Evolutionary conservation across 441 rosid genomes (phyloP), one percentile per base, ranked within the genome.

Genomic region (Populus hybrid): DNA sequence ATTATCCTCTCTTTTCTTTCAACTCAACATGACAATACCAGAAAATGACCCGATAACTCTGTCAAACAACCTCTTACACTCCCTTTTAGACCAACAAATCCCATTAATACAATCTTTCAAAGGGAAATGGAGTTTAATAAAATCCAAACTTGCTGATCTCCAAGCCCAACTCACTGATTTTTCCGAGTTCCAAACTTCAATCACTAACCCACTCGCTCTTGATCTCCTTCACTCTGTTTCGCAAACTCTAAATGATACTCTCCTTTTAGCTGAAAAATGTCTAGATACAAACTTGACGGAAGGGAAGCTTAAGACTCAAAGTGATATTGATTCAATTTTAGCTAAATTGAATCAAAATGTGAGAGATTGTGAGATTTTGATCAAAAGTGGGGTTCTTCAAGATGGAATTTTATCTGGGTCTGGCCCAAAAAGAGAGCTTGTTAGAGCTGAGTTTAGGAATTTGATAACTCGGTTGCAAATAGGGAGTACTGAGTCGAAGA

Each of bases 301-400:
- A 32, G 99, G 99, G 3, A 95, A 95, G 86, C 95, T 95, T 75
- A 86, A 83, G 79, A 92, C 99, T 30, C 99, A 95, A 87, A 95
- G 95, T 74, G 93, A 92, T 16, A 84, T 95, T 57, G 97, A 94
- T 72, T 90, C 97, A 11, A 78, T 91, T 74, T 77, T 90, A 79
- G 89, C 98, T 8, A 86, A 83, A 68, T 83, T 95, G 73, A 96
- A 90, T 70, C 88, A 91, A 21, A 92, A 90, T 75, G 87, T 90
- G n/a, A 85, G 77, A 69, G 99, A 95, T 67, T 76, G 87, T 21
- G 94, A 89, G 75, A 86, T 95, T 83, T 50, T 95, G 72, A 89
- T 92, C 16, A 82, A 76, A 40, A 91, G 94, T 10, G 97, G 94
- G 1, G 85, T 90, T 77, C 90, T 32, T 74, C 88, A 79, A 7